phyloP scores from a whole-genome alignment of 345 rosid species.

The Pistacia integerrima region DNA sequence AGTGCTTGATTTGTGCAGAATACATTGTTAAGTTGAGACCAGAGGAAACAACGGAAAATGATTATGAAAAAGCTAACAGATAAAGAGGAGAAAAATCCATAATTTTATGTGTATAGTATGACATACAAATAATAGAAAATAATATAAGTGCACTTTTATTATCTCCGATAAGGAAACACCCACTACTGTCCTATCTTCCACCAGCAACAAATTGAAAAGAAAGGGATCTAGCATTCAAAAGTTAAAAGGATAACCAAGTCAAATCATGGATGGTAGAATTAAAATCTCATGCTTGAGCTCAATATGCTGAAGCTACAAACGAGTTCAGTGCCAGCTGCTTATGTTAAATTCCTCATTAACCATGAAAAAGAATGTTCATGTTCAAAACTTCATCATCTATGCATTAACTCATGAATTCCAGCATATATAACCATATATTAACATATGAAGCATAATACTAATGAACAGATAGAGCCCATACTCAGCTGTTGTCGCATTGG shows the following conservation, averaged over 20 bases:
- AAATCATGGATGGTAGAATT: neutral
- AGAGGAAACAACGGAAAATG: neutral
- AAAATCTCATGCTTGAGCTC: neutral
- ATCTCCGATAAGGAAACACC: too few species aligned
- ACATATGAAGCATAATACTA: neutral
- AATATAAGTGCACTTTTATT: too few species aligned
- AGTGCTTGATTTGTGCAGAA: neutral
- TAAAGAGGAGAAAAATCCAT: neutral
- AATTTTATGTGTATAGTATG: too few species aligned
- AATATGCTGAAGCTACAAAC: neutral
- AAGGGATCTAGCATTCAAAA: neutral
- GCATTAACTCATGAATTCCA: neutral
- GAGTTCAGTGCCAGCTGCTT: neutral
- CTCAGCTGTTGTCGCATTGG: constrained; percentile 42
- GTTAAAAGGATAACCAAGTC: too few species aligned
- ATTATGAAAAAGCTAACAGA: neutral
- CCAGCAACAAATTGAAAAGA: too few species aligned
- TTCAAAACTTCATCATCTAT: neutral
- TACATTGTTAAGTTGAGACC: neutral
- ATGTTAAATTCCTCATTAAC: neutral
- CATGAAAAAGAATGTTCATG: neutral
- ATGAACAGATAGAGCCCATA: constrained; percentile 28
- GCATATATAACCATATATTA: neutral
- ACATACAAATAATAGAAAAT: too few species aligned
- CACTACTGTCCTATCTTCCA: too few species aligned